Conservation (phyloP, 2,329 filamentous ascomycete genomes). For the Clonostachys rhizophaga region DNA sequence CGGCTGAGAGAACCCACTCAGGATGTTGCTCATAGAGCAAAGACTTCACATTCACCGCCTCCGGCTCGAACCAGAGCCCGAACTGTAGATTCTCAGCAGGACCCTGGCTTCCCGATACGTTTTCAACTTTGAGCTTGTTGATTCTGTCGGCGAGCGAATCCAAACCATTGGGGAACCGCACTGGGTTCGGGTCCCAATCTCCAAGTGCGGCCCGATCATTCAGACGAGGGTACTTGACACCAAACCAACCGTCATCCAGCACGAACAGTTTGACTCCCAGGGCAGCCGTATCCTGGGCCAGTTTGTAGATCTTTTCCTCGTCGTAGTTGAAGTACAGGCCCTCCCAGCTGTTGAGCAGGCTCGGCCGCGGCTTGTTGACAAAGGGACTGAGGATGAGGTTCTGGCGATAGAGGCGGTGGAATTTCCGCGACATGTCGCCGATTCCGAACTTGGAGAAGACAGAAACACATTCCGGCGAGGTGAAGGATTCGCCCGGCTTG, state of each 20-base stretch:
- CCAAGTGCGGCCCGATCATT: constrained; percentile 42
- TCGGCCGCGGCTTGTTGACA: constrained; percentile 43
- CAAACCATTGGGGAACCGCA: constrained; percentile 54
- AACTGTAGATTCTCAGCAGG: constrained; percentile 45
- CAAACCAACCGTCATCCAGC: constrained; percentile 66
- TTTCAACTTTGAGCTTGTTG: constrained; percentile 39
- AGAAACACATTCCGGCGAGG: constrained; percentile 58
- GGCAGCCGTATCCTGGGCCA: constrained; percentile 51
- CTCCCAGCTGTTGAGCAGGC: constrained; percentile 64
- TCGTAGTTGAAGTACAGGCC: constrained; percentile 56
- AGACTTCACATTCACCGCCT: constrained; percentile 63
- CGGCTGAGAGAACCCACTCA: constrained; percentile 58
- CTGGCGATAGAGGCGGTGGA: constrained; percentile 57
- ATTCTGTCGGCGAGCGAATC: constrained; percentile 43
- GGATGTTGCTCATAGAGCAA: constrained; percentile 57
- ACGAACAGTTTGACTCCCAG: constrained; percentile 61
- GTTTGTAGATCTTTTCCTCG: constrained; percentile 44
- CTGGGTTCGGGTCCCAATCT: constrained; percentile 57
- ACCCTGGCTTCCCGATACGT: constrained; percentile 16
- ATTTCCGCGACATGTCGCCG: constrained; percentile 56
- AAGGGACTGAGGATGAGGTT: constrained; percentile 55
- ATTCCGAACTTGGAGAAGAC: constrained; percentile 56
- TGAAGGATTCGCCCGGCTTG: constrained; percentile 48
- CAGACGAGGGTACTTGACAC: constrained; percentile 23
- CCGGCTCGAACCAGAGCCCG: constrained; percentile 64